Evolutionary conservation across 2,329 filamentous ascomycete species (phyloP).

Genomic region (Tolypocladium amazonense): DNA sequence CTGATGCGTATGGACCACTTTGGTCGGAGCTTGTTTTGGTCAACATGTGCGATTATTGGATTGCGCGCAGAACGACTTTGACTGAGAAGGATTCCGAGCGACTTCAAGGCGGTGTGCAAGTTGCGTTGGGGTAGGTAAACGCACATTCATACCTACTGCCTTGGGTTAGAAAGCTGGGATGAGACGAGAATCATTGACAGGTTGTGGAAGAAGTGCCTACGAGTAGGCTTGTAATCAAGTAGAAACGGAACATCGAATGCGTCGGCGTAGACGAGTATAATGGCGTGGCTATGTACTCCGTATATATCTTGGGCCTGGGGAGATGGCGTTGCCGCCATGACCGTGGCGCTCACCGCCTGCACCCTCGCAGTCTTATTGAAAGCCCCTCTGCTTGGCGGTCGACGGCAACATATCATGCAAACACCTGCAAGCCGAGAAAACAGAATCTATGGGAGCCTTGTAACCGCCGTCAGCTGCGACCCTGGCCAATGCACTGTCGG

Average conservation of each 20-base stretch:
- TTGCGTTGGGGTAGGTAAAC: background rate
- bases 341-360: background rate
- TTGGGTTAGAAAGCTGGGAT: background rate
- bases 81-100: background rate
- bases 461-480: background rate
- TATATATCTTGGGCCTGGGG: background rate
- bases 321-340: background rate
- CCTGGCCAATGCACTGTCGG: background rate
- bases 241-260: background rate
- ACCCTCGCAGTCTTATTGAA: background rate
- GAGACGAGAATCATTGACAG: background rate
- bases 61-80: background rate
- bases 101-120: background rate
- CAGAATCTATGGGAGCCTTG: background rate
- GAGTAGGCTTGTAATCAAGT: background rate
- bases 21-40: background rate
- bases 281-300: too few relatives aligned
- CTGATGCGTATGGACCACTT: background rate
- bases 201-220: too few relatives aligned
- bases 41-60: background rate
- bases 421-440: background rate
- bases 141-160: background rate
- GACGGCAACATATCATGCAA: background rate
- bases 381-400: background rate
- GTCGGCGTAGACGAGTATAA: too few relatives aligned